Conservation (phyloP, 116 monocot genomes). For the Cymodocea nodosa region DNA sequence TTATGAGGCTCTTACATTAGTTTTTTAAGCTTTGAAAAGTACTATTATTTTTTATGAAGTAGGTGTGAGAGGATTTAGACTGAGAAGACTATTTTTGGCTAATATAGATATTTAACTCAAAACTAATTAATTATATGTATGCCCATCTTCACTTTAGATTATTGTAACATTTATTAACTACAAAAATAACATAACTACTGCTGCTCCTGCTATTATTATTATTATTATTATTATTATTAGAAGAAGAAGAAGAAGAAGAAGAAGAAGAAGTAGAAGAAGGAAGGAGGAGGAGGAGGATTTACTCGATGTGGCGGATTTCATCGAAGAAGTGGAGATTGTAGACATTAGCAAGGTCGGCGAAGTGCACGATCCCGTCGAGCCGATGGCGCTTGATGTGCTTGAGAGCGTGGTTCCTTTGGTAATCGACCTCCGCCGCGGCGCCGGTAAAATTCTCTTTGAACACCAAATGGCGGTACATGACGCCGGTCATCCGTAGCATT, state of each 20-base stretch:
- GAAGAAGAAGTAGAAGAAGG: neutral
- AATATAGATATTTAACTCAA: too few species aligned
- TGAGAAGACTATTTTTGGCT: too few species aligned
- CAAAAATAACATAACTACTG: too few species aligned
- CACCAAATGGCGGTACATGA: slow-evolving; percentile 76
- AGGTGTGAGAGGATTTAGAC: too few species aligned
- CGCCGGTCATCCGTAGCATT: slow-evolving; percentile 46
- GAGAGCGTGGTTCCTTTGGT: slow-evolving; percentile 66
- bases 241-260: too few species aligned
- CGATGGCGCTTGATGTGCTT: slow-evolving; percentile 69
- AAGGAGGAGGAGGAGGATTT: slow-evolving; percentile 10
- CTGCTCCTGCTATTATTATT: too few species aligned
- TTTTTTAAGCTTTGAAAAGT: too few species aligned
- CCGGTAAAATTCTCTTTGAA: slow-evolving; percentile 61
- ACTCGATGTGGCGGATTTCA: slow-evolving; percentile 68
- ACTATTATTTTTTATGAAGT: too few species aligned
- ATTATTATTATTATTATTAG: neutral
- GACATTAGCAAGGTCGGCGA: slow-evolving; percentile 40
- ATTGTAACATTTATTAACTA: too few species aligned
- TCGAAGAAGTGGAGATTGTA: slow-evolving; percentile 68
- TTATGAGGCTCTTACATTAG: too few species aligned
- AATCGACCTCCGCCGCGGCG: slow-evolving; percentile 28
- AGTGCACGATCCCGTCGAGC: slow-evolving; percentile 75
- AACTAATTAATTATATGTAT: too few species aligned
- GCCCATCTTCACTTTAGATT: too few species aligned